Percentiles rank a stretch among this genome's conserved stretches.
Evolutionary conservation across 2,329 filamentous ascomycete genomes (phyloP).

Genomic region (Fusarium algeriense): DNA sequence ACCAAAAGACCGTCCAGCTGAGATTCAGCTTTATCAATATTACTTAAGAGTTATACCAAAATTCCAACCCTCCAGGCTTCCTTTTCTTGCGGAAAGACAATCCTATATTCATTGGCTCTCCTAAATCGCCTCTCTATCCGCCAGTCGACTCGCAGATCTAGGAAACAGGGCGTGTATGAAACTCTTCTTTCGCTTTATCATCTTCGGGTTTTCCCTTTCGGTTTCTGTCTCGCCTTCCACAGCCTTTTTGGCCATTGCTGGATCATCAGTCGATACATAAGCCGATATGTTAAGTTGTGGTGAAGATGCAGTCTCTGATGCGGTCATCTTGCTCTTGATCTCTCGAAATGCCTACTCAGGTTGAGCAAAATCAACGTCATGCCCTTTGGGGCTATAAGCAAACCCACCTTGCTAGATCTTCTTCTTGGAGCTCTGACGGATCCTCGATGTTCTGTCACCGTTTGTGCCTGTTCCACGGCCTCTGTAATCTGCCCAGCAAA

Average conservation of each 20-base stretch:
- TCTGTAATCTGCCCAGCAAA: conserved; percentile 70
- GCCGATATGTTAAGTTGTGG: neutral
- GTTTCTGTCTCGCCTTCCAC: neutral
- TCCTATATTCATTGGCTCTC: neutral
- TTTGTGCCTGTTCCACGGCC: conserved; percentile 8
- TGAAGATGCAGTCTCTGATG: neutral
- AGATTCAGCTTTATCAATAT: no score
- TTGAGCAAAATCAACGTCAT: neutral
- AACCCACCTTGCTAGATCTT: conserved; percentile 37
- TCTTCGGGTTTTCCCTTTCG: conserved; percentile 16
- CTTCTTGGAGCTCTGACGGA: conserved; percentile 22
- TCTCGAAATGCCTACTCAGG: conserved; percentile 24
- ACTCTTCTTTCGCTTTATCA: conserved; percentile 58
- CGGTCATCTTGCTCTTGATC: neutral
- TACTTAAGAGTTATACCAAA: neutral
- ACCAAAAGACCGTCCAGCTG: neutral
- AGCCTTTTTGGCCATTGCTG: neutral
- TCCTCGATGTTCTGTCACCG: conserved; percentile 7
- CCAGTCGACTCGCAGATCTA: conserved; percentile 18
- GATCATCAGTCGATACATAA: neutral
- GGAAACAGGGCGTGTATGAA: conserved; percentile 60
- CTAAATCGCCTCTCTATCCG: neutral
- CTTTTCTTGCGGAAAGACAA: no score
- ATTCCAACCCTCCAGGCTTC: neutral
- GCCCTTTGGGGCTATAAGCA: no score